These are phyloP conservation scores for Populus deltoides DNA, from an alignment of 345 rosid genomes.

Conservation along the genomic window DNA sequence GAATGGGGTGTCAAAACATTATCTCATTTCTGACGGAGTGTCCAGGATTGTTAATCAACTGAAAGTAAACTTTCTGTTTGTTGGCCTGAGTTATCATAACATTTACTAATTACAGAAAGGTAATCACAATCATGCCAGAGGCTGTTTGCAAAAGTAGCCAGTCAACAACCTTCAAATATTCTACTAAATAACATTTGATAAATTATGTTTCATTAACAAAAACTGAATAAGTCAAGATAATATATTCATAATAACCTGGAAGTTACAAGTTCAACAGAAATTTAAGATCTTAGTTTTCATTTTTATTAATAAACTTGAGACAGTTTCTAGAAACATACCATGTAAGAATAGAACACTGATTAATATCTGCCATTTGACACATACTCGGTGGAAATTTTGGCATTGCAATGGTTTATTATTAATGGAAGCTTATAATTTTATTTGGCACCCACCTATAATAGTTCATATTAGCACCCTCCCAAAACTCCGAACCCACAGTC, in stretches of 20 bases:
- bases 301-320: conserved; percentile 1
- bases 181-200: neutral
- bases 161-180: neutral
- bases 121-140: neutral
- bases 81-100: neutral
- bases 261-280: neutral
- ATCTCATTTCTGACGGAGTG: neutral
- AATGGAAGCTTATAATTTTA: neutral
- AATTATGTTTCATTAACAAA: neutral
- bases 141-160: neutral
- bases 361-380: neutral
- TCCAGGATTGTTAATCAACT: neutral
- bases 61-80: neutral
- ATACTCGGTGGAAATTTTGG: neutral
- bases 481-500: neutral
- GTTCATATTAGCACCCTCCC: neutral
- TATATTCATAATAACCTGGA: neutral
- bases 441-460: neutral
- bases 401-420: neutral
- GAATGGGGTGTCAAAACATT: neutral
- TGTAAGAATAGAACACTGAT: neutral
- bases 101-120: neutral
- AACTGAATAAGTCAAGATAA: neutral
- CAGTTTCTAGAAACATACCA: neutral
- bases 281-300: neutral